These are phyloP conservation scores for Bremia lactucae DNA, from an alignment of 352 stramenopile species.

Conservation along the genomic window DNA sequence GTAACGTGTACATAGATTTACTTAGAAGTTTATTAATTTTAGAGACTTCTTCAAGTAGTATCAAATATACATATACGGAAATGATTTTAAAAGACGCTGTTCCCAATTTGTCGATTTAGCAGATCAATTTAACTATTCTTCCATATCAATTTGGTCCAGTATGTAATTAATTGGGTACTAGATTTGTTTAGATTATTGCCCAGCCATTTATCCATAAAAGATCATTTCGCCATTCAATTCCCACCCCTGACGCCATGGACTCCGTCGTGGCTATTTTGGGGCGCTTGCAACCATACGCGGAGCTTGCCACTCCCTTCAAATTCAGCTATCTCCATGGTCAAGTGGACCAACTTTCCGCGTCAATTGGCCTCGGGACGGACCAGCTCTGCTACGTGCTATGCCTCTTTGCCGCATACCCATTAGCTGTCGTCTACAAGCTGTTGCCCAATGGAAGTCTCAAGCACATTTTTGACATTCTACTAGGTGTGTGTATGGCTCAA, in stretches of 20 bases:
- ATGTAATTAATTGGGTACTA: too few species aligned
- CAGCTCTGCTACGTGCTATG: constrained; percentile 81
- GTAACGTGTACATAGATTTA: constrained; percentile 16
- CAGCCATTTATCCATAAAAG: too few species aligned
- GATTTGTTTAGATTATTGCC: too few species aligned
- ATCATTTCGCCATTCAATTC: not conserved
- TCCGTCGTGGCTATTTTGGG: constrained; percentile 28
- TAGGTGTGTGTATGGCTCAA: constrained; percentile 90
- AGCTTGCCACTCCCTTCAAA: constrained; percentile 43
- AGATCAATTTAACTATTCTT: too few species aligned
- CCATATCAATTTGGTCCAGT: too few species aligned
- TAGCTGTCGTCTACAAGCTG: constrained; percentile 81
- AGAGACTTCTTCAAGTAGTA: too few species aligned
- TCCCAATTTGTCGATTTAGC: too few species aligned
- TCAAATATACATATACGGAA: too few species aligned
- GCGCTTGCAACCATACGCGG: constrained; percentile 33
- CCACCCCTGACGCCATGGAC: constrained; percentile 18
- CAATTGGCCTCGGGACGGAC: constrained; percentile 42
- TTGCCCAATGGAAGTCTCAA: constrained; percentile 79
- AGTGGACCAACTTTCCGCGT: constrained; percentile 28
- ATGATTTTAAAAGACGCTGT: too few species aligned
- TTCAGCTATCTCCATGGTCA: constrained; percentile 40
- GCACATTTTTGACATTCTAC: constrained; percentile 86
- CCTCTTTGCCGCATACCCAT: constrained; percentile 88
- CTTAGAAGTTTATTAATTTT: too few species aligned